Base-by-base conservation (phyloP, 148 eudicot genomes). In the Camellia japonica region DNA sequence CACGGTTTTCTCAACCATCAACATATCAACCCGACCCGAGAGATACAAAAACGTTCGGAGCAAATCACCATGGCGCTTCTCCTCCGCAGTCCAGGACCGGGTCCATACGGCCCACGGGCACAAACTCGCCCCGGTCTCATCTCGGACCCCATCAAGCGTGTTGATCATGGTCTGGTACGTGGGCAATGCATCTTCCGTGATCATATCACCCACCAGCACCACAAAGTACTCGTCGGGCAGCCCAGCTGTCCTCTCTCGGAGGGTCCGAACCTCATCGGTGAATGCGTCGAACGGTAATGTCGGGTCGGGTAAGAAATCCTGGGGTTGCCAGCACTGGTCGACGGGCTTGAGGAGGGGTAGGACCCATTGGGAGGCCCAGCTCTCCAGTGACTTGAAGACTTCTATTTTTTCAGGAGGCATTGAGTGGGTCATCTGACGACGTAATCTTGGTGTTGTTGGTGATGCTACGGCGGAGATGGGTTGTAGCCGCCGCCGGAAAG, bases 21-120 rank as follows among this genome's bases (percentile, higher is more conserved):
- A 8, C 89, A 87, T 87, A 73, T 87, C 87, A 64, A 87, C 89
- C 74, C 89, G 81, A n/a, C 89, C 87, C 49, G 89, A 84, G 42
- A 87, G 81, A 13, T 87, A 87, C 68, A 87, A 56, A 41, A 82
- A 87, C 3, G 79, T 76, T 10, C 80, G 20, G 5, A 87, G 82
- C 76, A 87, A 44, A 65, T 87, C 89, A 15, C 88, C 86, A 6
- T 86, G 88, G 10, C 86, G 67, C 30, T 86, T 86, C 61, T 86
- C 88, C 80, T 83, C 89, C 0, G 89, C 89, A 0, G 86, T 84
- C 89, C 89, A 86, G 38, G 82, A 52, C 55, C 86, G 78, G 46
- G 82, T 81, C 89, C 89, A 86, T 1, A 41, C 60, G 13, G 83
- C 89, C 89, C 89, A 86, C 0, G 89, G 86, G n/a, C 62, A 65